A percentile compares a stretch with the other conserved stretches of the same genome.
phyloP scores from a whole-genome alignment of 352 stramenopile genomes.

The Phytophthora hybrid region DNA sequence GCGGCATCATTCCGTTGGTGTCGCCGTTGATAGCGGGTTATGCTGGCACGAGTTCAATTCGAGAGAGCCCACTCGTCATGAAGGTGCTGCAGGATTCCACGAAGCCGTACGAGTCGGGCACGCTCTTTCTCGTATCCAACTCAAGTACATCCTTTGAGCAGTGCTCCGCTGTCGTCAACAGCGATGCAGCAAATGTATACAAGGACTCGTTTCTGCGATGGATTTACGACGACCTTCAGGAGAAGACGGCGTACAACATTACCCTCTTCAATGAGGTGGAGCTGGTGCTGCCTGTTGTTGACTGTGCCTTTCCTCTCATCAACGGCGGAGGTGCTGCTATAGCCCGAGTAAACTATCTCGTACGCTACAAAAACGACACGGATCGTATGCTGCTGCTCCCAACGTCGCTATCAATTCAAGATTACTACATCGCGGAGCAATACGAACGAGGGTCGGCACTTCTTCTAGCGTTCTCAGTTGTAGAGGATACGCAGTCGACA shows the following conservation, averaged over 20 bases:
- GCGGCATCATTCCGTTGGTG: background rate
- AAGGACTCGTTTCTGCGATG: conserved; percentile 37
- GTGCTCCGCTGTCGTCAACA: conserved; percentile 5
- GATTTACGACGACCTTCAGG: conserved; percentile 39
- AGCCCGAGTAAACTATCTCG: conserved; percentile 43
- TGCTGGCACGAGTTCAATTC: conserved; percentile 35
- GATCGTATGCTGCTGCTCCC: conserved; percentile 39
- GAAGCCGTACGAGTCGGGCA: conserved; percentile 31
- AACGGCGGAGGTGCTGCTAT: conserved; percentile 14
- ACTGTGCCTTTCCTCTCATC: conserved; percentile 24
- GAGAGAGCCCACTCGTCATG: conserved; percentile 43
- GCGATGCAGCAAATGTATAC: conserved; percentile 41
- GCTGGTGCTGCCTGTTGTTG: conserved; percentile 38
- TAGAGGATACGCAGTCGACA: conserved; percentile 36
- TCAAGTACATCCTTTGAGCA: conserved; percentile 30
- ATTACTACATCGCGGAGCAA: conserved; percentile 42
- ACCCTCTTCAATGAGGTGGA: conserved; percentile 39
- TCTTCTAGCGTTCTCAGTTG: conserved; percentile 29
- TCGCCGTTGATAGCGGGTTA: conserved; percentile 44
- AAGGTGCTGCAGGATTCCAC: conserved; percentile 39
- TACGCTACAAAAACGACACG: conserved; percentile 29
- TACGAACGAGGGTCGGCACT: conserved; percentile 34
- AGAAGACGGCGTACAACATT: conserved; percentile 49
- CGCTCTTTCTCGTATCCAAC: conserved; percentile 45
- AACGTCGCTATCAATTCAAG: conserved; percentile 37